Evolutionary conservation across 805 yeast genomes (phyloP).

Genomic region (Phaffomyces antillensis): DNA sequence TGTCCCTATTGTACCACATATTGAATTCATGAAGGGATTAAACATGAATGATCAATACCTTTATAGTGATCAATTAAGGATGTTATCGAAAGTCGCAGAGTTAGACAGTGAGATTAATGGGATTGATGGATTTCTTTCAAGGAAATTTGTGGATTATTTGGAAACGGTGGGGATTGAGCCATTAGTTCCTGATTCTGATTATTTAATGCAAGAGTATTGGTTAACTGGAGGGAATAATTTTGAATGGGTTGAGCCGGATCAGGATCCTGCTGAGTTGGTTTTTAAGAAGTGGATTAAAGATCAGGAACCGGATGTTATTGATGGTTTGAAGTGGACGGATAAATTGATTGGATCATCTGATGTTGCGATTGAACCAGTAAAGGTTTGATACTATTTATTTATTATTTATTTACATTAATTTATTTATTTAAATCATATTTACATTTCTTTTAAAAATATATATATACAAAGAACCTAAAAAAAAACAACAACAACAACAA

Average conservation of each 20-base stretch:
- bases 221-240: slow-evolving; percentile 80
- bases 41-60: slow-evolving; percentile 55
- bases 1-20: slow-evolving; percentile 45
- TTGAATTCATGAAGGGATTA: slow-evolving; percentile 61
- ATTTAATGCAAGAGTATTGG: slow-evolving; percentile 77
- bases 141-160: slow-evolving; percentile 9
- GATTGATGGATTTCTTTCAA: slow-evolving; percentile 14
- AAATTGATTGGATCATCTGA: slow-evolving; percentile 7
- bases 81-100: slow-evolving; percentile 59
- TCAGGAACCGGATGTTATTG: slow-evolving; percentile 11
- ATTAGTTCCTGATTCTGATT: slow-evolving; percentile 53
- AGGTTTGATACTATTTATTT: neutral
- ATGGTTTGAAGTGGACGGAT: slow-evolving; percentile 17
- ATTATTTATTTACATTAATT: neutral
- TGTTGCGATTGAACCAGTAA: neutral
- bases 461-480: neutral
- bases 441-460: neutral
- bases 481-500: no score
- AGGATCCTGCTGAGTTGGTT: slow-evolving; percentile 69
- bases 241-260: slow-evolving; percentile 87
- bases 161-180: slow-evolving; percentile 7
- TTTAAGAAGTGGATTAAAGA: slow-evolving; percentile 13
- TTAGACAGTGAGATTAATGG: slow-evolving; percentile 36
- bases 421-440: neutral
- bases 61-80: slow-evolving; percentile 61